Evolutionary conservation across 2,329 filamentous ascomycete species (phyloP), one percentile per base, ranked within the genome.

Genomic region (Hypocreales sp.): DNA sequence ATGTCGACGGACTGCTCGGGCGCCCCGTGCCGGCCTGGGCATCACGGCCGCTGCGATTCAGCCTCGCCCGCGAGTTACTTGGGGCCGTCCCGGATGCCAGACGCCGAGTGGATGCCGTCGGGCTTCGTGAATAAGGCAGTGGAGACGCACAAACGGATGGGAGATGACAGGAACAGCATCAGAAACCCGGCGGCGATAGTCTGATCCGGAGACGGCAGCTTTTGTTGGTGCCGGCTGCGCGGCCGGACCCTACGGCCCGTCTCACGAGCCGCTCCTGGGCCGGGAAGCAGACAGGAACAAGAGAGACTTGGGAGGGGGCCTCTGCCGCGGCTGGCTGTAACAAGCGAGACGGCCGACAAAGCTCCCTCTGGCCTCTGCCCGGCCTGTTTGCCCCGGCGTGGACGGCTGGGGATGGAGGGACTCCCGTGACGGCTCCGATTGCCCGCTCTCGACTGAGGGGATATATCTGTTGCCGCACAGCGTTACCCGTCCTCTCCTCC

Each of bases 381-480:
- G 9, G n/a, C 10, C 27, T 26, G 28, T 26, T 30, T 30, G 28
- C 25, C 24, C n/a, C n/a, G 18, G 12, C 19, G 11, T 25, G 27
- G 17, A 20, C 22, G 23, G n/a, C 18, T 22, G 27, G 22, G 17
- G 24, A n/a, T 13, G 21, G 16, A 20, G 18, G 21, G 8, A 14
- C 12, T 11, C 18, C 20, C 13, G 12, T 10, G 14, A 18, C 9
- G 15, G 21, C 13, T 19, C 16, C 18, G 15, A 28, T n/a, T 20
- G 15, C 19, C 13, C n/a, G 12, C n/a, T 15, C n/a, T 23, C 10
- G 13, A 19, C 20, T 13, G 17, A 15, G 15, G 12, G 20, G 17
- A 8, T 14, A 20, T 14, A 15, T 16, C 10, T 28, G 9, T 10
- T 20, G 20, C 15, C 14, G 10, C 24, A 15, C 29, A 17, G 22